Percentiles rank a stretch among this genome's conserved stretches.
Evolutionary conservation across 2,329 filamentous ascomycete genomes (phyloP).

Genomic region (Trichophyton schoenleinii): DNA sequence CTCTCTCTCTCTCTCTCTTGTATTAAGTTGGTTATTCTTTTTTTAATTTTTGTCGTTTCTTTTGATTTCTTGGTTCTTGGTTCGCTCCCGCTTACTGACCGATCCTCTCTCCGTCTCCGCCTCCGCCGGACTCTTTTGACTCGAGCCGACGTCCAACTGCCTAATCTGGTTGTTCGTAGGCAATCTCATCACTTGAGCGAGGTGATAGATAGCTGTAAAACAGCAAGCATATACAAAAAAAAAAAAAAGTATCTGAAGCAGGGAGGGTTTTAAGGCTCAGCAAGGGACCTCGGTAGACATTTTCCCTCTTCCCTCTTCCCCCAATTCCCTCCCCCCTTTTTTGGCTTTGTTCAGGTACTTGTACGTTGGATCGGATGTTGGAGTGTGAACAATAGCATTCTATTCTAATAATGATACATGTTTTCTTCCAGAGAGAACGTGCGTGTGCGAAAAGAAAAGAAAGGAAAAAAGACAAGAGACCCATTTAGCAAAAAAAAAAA

Average conservation of each 20-base stretch:
- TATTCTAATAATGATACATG: conserved; percentile 4
- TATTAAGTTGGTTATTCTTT: background rate
- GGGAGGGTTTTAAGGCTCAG: background rate
- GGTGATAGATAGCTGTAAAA: background rate
- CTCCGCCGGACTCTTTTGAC: too few species aligned
- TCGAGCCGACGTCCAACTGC: background rate
- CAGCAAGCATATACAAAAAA: too few species aligned
- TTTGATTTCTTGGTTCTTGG: background rate
- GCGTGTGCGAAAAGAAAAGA: background rate
- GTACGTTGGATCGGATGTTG: background rate
- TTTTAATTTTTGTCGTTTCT: background rate
- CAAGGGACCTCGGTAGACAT: background rate
- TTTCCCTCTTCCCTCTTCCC: background rate
- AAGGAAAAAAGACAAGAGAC: background rate
- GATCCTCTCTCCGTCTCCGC: too few species aligned
- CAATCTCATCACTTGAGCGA: background rate
- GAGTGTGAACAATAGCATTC: background rate
- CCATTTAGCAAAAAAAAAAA: background rate
- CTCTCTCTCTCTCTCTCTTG: too few species aligned
- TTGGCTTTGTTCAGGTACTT: background rate
- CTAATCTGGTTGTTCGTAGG: background rate
- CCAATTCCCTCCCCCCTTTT: too few species aligned
- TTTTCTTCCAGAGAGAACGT: background rate
- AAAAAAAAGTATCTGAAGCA: too few species aligned
- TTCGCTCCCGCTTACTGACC: too few species aligned